Conservation (phyloP, 139 green algal genomes). For the Auxenochlorella protothecoides region DNA sequence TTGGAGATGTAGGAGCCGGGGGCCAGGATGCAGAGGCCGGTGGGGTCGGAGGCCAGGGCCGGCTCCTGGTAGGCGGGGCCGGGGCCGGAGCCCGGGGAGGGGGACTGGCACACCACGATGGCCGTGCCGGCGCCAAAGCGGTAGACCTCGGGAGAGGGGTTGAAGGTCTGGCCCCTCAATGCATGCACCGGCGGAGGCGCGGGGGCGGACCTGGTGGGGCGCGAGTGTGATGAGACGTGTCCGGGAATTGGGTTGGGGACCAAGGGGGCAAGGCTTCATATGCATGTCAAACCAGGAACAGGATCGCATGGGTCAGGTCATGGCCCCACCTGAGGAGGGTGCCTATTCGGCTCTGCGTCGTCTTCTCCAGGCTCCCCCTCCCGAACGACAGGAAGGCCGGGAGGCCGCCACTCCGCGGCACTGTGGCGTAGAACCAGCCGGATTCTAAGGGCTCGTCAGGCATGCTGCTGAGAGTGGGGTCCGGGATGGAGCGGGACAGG, state of each 20-base stretch:
- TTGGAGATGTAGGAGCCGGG: constrained; percentile 33
- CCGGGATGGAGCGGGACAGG: too few relatives aligned
- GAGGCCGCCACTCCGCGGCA: background rate
- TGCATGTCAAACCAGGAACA: too few relatives aligned
- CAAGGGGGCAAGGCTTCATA: too few relatives aligned
- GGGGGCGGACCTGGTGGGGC: too few relatives aligned
- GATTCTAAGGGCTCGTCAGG: background rate
- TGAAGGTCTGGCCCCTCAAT: background rate
- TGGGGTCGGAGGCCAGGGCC: too few relatives aligned
- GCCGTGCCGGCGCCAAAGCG: constrained; percentile 6
- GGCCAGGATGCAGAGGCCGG: background rate
- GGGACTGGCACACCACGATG: constrained; percentile 10
- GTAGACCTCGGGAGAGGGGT: constrained; percentile 4
- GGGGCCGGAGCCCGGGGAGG: too few relatives aligned
- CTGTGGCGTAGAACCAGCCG: background rate
- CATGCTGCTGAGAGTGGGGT: background rate
- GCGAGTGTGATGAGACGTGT: too few relatives aligned
- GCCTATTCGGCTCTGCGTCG: constrained; percentile 7
- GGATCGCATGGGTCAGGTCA: too few relatives aligned
- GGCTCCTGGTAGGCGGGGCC: too few relatives aligned
- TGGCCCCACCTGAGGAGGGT: constrained; percentile 5
- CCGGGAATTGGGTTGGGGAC: too few relatives aligned
- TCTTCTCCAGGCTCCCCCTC: background rate
- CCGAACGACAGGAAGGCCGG: background rate
- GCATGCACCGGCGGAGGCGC: too few relatives aligned